Evolutionary conservation across 2,329 filamentous ascomycete species (phyloP), one percentile per base, ranked within the genome.

Genomic region (Rhinocladiella similis): DNA sequence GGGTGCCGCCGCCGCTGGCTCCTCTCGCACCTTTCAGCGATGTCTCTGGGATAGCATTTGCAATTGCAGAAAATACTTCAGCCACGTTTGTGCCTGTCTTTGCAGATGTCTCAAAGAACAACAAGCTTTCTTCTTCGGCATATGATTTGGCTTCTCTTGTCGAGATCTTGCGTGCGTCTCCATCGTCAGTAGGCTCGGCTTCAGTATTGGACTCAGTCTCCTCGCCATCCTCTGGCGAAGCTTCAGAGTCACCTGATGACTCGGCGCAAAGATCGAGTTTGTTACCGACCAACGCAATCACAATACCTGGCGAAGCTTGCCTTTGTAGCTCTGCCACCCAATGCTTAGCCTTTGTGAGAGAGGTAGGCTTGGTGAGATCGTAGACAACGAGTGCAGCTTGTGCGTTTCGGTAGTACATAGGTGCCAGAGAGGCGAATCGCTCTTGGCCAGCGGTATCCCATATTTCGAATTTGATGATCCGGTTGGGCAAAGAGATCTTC

Each of bases 321-420:
- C 93, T 86, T 78, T 97, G 93, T 55, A 99, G 83, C 77, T 99
- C 93, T 54, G 93, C 93, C 54, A 99, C 92, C 93, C 93, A 99
- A 81, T 97, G 93, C 78, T 96, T 96, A 51, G 94, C 94, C 79
- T 99, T 97, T 75, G 91, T 86, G 66, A 99, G 86, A 47, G 91
- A 96, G 48, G 91, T 94, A 42, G 92, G 89, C 76, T 97, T 97
- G 61, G 94, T 99, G 68, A 99, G 87, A 72, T 99, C 93, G 84
- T 97, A 99, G 72, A 97, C 93, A 61, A 99, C 93, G 65, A 99
- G 89, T 13, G 94, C 94, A 63, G 92, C 91, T 78, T 97, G 93
- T 50, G 94, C 94, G 73, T 99, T 97, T 76, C 93, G 91, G 81
- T 97, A 97, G 83, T 99, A 99, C 94, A 97, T 97, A 68, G 93